A percentile compares a stretch with the other conserved stretches of the same genome.
phyloP scores from a whole-genome alignment of 805 yeast species.

The Barnettozyma sp. region DNA sequence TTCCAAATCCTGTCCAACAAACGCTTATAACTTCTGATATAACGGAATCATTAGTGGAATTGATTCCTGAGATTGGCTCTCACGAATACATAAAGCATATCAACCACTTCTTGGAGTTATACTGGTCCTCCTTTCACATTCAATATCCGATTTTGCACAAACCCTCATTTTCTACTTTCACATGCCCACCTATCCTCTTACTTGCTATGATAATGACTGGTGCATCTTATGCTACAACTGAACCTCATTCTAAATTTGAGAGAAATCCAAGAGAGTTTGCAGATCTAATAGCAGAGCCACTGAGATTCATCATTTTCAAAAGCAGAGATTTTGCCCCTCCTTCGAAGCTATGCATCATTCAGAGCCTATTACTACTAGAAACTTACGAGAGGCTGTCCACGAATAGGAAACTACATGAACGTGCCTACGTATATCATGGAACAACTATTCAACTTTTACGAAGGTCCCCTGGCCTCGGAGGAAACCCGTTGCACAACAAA shows the following conservation, averaged over 20 bases:
- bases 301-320: conserved; percentile 65
- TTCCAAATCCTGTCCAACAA: conserved; percentile 26
- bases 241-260: conserved; percentile 14
- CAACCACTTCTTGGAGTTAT: conserved; percentile 23
- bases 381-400: conserved; percentile 72
- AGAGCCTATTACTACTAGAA: conserved; percentile 66
- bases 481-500: conserved; percentile 43
- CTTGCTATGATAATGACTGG: conserved; percentile 42
- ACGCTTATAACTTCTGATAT: conserved; percentile 23
- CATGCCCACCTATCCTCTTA: conserved; percentile 45
- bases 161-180: conserved; percentile 46
- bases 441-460: conserved; percentile 73
- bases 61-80: conserved; percentile 19
- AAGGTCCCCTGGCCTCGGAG: conserved; percentile 70
- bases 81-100: conserved; percentile 20
- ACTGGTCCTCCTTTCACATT: conserved; percentile 28
- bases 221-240: conserved; percentile 20
- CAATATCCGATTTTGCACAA: conserved; percentile 44
- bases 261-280: conserved; percentile 23
- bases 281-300: conserved; percentile 37
- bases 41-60: conserved; percentile 10
- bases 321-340: conserved; percentile 73
- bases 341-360: conserved; percentile 68
- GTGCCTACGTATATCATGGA: conserved; percentile 83
- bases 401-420: conserved; percentile 63